Percentiles rank a stretch among this genome's conserved stretches.
These are phyloP conservation scores for Tetradesmus lagerheimii DNA, from an alignment of 139 green algal species.

Conservation along the genomic window DNA sequence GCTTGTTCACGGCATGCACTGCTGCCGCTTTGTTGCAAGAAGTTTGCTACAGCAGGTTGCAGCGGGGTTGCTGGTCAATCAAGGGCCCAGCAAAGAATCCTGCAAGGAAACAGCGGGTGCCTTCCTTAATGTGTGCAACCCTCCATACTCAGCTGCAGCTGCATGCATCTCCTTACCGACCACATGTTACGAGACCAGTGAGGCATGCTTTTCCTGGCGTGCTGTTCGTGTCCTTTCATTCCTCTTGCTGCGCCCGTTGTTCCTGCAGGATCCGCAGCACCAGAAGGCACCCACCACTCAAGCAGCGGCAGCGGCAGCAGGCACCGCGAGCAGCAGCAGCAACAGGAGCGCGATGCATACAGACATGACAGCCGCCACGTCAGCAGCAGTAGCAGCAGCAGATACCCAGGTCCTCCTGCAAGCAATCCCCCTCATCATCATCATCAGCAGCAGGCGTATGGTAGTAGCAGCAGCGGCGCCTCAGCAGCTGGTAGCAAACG, in stretches of 20 bases:
- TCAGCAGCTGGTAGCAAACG: background rate
- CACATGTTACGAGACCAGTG: too few species aligned
- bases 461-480: background rate
- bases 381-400: conserved; percentile 16
- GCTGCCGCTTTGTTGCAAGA: too few species aligned
- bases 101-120: background rate
- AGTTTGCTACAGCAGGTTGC: background rate
- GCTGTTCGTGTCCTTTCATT: background rate
- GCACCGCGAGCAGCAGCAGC: background rate
- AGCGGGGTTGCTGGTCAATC: background rate
- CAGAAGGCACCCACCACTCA: background rate
- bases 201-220: too few species aligned
- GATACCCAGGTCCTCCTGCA: background rate
- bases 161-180: too few species aligned
- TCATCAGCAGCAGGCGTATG: background rate
- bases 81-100: background rate
- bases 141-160: too few species aligned
- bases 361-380: background rate
- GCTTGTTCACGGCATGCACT: too few species aligned
- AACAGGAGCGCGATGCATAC: background rate
- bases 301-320: background rate
- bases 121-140: too few species aligned
- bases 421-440: background rate
- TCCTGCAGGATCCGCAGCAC: conserved; percentile 9
- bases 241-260: background rate